Base-by-base conservation (phyloP, 192 early-diverging fungal species). In the Borealophlyctis nickersoniae region DNA sequence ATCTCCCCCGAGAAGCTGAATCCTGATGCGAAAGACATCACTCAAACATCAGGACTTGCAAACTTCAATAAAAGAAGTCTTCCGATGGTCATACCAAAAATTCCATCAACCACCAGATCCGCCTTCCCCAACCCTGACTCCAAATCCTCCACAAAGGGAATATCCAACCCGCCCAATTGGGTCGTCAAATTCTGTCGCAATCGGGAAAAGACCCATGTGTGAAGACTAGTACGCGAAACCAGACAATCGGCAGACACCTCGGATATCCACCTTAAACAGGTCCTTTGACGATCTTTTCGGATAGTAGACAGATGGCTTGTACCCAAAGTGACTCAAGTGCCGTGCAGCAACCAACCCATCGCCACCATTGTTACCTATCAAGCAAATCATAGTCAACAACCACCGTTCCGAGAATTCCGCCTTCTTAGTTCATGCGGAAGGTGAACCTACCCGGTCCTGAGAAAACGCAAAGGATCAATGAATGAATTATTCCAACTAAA, bases 291-390 rank as follows among this genome's bases (percentile, higher is more conserved):
- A 79, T 70, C 81, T 79, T 56, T 91, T 92, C 9, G 94, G 93
- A 66, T 94, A 94, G 60, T 85, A 94, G 1, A 95, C 73, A 22
- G 71, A 71, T 14, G 89, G 89, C 19, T 79, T 60, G 67, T 89
- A 95, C 4, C 94, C 94, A 82, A 95, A 99, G 72, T 94, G 93
- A 24, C 63, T 67, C 26, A 99, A 71, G 65, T 97, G 94, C 29
- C 94, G 84, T 13, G 95, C 95, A 16, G 92, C 92, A 28, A 99
- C 96, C 19, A 99, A 79, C 0, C 87, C 96, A 75, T 99, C 96
- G 19, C 95, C 95, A 29, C 96, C 96, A 73, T 99, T 99, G 71
- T 99, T 98, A 39, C 96, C 96, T 34, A 89, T 89, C 39, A 45
- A 19, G 7, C 39, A 19, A 19, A 45, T n/a, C n/a, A n/a, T n/a